Conservation (phyloP, 1,139 yeast genomes). For the Zygosaccharomyces sapae region DNA sequence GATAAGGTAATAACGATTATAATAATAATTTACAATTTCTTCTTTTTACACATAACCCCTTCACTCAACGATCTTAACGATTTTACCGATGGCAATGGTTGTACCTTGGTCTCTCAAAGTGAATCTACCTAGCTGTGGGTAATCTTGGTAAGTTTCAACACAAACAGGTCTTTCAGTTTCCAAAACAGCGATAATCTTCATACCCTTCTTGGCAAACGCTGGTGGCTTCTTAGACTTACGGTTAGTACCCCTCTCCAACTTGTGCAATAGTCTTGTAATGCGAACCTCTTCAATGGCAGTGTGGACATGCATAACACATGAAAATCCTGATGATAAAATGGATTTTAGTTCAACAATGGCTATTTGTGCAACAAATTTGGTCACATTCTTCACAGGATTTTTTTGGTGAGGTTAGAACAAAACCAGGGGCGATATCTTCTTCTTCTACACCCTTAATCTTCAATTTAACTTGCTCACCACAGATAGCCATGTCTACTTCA, state of each 20-base stretch:
- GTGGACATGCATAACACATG: conserved; percentile 98
- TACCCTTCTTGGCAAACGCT: conserved; percentile 97
- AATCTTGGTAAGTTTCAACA: conserved; percentile 85
- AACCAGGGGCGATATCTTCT: conserved; percentile 90
- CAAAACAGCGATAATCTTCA: conserved; percentile 91
- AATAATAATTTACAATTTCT: neutral
- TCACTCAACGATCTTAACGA: conserved; percentile 60
- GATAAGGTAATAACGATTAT: neutral
- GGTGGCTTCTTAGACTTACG: conserved; percentile 96
- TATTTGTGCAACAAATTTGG: conserved; percentile 89
- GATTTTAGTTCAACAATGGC: conserved; percentile 96
- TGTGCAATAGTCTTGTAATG: conserved; percentile 78
- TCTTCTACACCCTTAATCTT: conserved; percentile 94
- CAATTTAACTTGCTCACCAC: conserved; percentile 96
- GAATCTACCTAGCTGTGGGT: conserved; percentile 95
- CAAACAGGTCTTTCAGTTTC: conserved; percentile 85
- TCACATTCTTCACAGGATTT: conserved; percentile 89
- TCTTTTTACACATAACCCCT: neutral
- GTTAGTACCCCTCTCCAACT: conserved; percentile 93
- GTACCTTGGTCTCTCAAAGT: conserved; percentile 97
- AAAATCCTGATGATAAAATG: conserved; percentile 88
- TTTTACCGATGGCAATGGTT: conserved; percentile 97
- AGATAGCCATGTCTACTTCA: conserved; percentile 82
- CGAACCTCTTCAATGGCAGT: conserved; percentile 96
- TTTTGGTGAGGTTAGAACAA: conserved; percentile 78